phyloP scores from a whole-genome alignment of 1,139 yeast genomes.

The Debaryomyces sp. region DNA sequence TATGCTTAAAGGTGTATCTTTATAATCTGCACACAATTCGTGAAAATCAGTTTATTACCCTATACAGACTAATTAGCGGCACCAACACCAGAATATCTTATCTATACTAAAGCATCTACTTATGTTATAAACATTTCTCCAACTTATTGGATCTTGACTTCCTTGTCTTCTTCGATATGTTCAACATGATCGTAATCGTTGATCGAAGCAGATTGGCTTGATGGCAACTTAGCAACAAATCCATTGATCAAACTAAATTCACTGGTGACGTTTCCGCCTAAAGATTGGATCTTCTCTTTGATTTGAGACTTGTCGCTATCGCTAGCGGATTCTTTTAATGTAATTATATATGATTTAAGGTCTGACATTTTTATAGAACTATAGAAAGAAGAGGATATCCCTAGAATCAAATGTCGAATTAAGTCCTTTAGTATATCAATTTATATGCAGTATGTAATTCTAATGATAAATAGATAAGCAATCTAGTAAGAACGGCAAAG shows the following conservation, averaged over 20 bases:
- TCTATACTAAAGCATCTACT: neutral
- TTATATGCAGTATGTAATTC: constrained; percentile 1
- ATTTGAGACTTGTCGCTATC: constrained; percentile 34
- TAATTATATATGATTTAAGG: constrained; percentile 38
- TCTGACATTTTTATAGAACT: constrained; percentile 13
- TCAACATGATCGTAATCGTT: constrained; percentile 49
- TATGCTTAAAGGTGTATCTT: neutral
- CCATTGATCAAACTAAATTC: constrained; percentile 74
- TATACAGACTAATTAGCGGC: neutral
- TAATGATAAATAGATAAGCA: constrained; percentile 1
- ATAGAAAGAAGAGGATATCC: constrained; percentile 2
- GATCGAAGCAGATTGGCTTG: constrained; percentile 45
- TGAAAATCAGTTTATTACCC: neutral
- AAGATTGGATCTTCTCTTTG: constrained; percentile 35
- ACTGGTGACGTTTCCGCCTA: constrained; percentile 67
- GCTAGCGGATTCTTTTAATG: constrained; percentile 38
- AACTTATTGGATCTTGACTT: constrained; percentile 47
- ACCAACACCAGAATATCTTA: neutral
- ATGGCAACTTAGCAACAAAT: constrained; percentile 58
- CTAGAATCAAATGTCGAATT: neutral
- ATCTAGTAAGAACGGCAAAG: neutral
- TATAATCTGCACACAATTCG: neutral
- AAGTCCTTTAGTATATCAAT: neutral
- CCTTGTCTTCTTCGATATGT: constrained; percentile 62
- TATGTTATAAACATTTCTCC: neutral